These are phyloP conservation scores for Exophiala dermatitidis DNA, from an alignment of 2,329 filamentous ascomycete genomes.

Conservation along the genomic window DNA sequence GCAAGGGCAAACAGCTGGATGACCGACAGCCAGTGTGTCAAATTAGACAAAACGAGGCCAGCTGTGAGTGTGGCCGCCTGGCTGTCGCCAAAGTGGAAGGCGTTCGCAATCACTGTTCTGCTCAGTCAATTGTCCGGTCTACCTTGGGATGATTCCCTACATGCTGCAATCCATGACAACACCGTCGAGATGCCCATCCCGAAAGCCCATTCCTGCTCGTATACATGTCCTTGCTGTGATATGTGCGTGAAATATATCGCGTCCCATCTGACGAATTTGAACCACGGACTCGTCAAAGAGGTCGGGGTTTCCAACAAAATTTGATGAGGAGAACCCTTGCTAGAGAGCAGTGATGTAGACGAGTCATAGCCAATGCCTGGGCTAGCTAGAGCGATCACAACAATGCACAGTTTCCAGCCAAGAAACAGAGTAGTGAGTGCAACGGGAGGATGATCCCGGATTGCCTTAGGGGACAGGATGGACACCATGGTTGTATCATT, in stretches of 20 bases:
- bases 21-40: constrained; percentile 69
- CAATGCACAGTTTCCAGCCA: constrained; percentile 51
- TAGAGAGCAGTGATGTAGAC: constrained; percentile 47
- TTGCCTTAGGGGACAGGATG: not conserved
- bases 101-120: not conserved
- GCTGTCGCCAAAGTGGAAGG: not conserved
- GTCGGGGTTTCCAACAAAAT: constrained; percentile 9
- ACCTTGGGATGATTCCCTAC: constrained; percentile 15
- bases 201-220: constrained; percentile 63
- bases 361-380: constrained; percentile 59
- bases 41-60: constrained; percentile 61
- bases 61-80: constrained; percentile 36
- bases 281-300: constrained; percentile 27
- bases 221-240: constrained; percentile 49
- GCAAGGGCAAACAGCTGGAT: constrained; percentile 50
- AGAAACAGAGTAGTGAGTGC: constrained; percentile 35
- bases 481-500: not conserved
- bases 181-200: constrained; percentile 44
- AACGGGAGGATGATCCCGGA: constrained; percentile 5
- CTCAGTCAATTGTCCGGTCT: not conserved
- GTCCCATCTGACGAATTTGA: constrained; percentile 54
- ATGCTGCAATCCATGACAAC: constrained; percentile 22
- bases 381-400: constrained; percentile 43
- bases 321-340: not conserved
- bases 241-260: constrained; percentile 53